A percentile compares a stretch with the other conserved stretches of the same genome.
Conservation (phyloP, 805 yeast species). For the Candida wancherniae region DNA sequence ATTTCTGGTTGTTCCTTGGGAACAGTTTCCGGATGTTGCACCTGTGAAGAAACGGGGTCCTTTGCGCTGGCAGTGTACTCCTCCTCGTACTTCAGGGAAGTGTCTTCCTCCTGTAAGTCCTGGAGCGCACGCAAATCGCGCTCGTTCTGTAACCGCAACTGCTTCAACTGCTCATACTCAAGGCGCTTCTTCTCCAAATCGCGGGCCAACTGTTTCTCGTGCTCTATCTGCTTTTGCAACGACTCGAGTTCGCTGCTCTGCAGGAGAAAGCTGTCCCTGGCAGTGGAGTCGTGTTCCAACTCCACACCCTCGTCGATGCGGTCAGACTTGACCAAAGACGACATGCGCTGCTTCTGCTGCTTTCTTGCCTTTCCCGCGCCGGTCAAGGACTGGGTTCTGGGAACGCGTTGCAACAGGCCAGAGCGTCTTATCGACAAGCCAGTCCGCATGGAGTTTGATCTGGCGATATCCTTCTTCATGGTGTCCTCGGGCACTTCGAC, state of each 20-base stretch:
- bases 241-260: conserved; percentile 18
- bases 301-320: conserved; percentile 17
- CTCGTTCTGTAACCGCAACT: conserved; percentile 26
- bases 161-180: conserved; percentile 32
- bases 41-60: no score
- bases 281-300: conserved; percentile 21
- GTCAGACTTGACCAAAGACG: conserved; percentile 10
- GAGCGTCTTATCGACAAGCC: conserved; percentile 24
- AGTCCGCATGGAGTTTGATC: conserved; percentile 37
- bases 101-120: conserved; percentile 14
- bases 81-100: no score
- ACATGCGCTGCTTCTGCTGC: conserved; percentile 13
- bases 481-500: conserved; percentile 60
- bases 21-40: no score
- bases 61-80: no score
- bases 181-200: conserved; percentile 35
- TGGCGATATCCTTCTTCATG: conserved; percentile 33
- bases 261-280: neutral
- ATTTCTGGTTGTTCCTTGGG: no score
- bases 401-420: conserved; percentile 13
- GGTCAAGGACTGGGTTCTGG: conserved; percentile 24
- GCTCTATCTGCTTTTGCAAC: conserved; percentile 32
- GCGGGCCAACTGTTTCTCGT: conserved; percentile 35
- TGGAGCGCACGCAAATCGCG: conserved; percentile 18
- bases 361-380: conserved; percentile 7